phyloP scores from a whole-genome alignment of 1,284 basidiomycete species.

The Heterobasidion parviporum region DNA sequence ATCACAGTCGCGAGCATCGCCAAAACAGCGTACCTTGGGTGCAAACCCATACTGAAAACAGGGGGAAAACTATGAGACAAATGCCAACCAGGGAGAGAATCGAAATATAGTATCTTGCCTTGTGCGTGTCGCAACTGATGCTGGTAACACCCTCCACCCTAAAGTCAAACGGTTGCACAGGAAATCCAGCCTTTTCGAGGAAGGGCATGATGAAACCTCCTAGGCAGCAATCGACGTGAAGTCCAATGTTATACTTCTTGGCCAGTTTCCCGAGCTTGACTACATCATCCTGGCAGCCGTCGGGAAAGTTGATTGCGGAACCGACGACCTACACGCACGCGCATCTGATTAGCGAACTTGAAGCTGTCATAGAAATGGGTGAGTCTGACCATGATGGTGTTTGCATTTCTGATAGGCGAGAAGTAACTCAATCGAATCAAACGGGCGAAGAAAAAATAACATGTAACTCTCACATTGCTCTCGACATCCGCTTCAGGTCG shows the following conservation, averaged over 20 bases:
- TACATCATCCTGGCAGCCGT: slow-evolving; percentile 89
- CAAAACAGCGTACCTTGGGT: slow-evolving; percentile 52
- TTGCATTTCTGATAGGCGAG: slow-evolving; percentile 48
- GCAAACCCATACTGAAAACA: slow-evolving; percentile 65
- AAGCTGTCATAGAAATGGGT: background rate
- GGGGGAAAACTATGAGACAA: slow-evolving; percentile 3
- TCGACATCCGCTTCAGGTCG: slow-evolving; percentile 66
- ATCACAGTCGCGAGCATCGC: background rate
- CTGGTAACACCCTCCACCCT: slow-evolving; percentile 83
- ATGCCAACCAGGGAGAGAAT: background rate
- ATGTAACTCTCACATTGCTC: slow-evolving; percentile 70
- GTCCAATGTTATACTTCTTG: slow-evolving; percentile 65
- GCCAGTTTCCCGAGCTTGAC: slow-evolving; percentile 75
- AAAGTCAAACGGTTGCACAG: slow-evolving; percentile 68
- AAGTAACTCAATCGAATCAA: background rate
- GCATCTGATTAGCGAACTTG: background rate
- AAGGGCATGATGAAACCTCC: slow-evolving; percentile 92
- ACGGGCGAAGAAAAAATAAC: background rate
- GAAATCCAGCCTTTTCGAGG: slow-evolving; percentile 52
- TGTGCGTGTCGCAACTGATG: slow-evolving; percentile 90
- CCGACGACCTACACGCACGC: slow-evolving; percentile 64
- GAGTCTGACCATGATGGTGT: slow-evolving; percentile 66
- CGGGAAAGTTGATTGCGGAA: slow-evolving; percentile 88
- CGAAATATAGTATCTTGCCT: slow-evolving; percentile 35
- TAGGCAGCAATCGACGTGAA: slow-evolving; percentile 93